Evolutionary conservation across 345 rosid species (phyloP).

Genomic region (Hibiscus tridactylites): DNA sequence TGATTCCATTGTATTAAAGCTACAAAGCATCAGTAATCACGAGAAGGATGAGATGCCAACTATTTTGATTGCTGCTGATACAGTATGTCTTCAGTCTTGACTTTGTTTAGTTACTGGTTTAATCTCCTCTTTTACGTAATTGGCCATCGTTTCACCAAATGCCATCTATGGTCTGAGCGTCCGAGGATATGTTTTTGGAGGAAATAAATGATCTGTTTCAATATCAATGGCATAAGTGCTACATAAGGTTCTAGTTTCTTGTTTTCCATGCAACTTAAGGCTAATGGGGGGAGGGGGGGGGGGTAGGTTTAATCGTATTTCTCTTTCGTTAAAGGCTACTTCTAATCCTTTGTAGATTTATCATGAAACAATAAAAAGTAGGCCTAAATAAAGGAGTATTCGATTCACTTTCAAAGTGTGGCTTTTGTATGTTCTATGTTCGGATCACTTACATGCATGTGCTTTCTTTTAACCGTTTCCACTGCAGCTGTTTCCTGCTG

Average conservation of each 20-base stretch:
- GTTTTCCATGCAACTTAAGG: background rate
- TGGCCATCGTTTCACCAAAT: constrained; percentile 14
- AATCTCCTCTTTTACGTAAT: constrained; percentile 7
- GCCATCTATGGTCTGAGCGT: constrained; percentile 27
- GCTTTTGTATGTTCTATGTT: background rate
- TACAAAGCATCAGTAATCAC: constrained; percentile 22
- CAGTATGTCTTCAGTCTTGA: constrained; percentile 51
- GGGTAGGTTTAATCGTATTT: background rate
- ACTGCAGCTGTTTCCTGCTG: constrained; percentile 3
- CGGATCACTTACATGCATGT: background rate
- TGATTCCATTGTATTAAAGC: constrained; percentile 51
- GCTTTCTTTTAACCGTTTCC: background rate
- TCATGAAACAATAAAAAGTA: background rate
- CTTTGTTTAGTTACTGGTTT: constrained; percentile 6
- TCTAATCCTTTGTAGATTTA: background rate
- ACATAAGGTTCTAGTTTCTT: background rate
- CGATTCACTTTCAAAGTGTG: background rate
- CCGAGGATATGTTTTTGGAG: constrained; percentile 27
- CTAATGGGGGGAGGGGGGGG: background rate
- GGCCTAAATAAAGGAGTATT: background rate
- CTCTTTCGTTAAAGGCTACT: background rate
- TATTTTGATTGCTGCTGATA: constrained; percentile 60
- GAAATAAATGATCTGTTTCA: background rate
- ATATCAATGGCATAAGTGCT: background rate
- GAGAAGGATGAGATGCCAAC: constrained; percentile 29